These are phyloP conservation scores for Plasmodium yoelii DNA, from an alignment of 169 alveolate species.

Conservation along the genomic window DNA sequence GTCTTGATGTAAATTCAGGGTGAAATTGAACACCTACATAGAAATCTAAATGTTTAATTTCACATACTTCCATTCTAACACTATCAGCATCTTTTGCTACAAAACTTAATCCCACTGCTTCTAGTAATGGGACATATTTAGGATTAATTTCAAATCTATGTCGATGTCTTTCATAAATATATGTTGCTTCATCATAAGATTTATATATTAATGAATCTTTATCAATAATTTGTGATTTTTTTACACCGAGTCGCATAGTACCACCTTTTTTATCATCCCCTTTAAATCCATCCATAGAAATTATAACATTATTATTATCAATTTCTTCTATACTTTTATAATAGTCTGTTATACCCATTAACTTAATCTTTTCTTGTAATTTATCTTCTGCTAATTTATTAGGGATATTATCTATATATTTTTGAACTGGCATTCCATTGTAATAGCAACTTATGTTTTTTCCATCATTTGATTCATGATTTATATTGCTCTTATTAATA, in stretches of 20 bases:
- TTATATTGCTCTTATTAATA: background rate
- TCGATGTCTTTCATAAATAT: slow-evolving; percentile 94
- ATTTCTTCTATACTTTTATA: slow-evolving; percentile 67
- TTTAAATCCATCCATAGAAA: slow-evolving; percentile 82
- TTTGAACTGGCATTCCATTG: background rate
- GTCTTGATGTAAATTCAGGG: slow-evolving; percentile 95
- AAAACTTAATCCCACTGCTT: slow-evolving; percentile 91
- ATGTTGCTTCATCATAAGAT: slow-evolving; percentile 88
- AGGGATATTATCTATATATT: slow-evolving; percentile 52
- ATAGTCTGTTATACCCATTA: slow-evolving; percentile 57
- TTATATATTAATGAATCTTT: slow-evolving; percentile 91
- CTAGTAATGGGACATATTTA: slow-evolving; percentile 86
- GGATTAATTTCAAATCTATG: slow-evolving; percentile 96
- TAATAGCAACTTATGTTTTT: background rate
- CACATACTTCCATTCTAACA: slow-evolving; percentile 92
- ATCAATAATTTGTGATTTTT: slow-evolving; percentile 89
- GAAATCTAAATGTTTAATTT: slow-evolving; percentile 92
- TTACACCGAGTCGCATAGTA: slow-evolving; percentile 96
- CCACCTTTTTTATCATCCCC: slow-evolving; percentile 89
- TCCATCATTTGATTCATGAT: background rate
- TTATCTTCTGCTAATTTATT: slow-evolving; percentile 24
- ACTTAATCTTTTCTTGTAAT: slow-evolving; percentile 56
- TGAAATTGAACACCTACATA: slow-evolving; percentile 95
- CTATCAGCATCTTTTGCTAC: slow-evolving; percentile 91
- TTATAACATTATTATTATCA: slow-evolving; percentile 75